Base-by-base conservation (phyloP, 2,329 filamentous ascomycete genomes). In the Aureobasidium sp. region DNA sequence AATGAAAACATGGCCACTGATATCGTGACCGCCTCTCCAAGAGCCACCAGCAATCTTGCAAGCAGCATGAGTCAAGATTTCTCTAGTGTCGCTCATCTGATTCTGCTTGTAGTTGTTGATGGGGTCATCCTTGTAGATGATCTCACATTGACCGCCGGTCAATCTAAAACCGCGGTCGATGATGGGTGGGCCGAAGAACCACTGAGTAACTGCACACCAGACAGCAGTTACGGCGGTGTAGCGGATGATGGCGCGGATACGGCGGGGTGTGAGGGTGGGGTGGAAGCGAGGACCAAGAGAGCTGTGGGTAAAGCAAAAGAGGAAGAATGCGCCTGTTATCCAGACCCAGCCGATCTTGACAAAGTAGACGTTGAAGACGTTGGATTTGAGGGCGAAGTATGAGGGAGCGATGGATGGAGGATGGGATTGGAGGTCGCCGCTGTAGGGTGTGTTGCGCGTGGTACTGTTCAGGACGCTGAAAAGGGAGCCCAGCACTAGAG, bases 341-440 rank as follows among this genome's bases (percentile, higher is more conserved):
- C 94, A 99, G 55, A 87, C 83, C 94, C 94, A 99, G 64, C 93
- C 93, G 60, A 89, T 81, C 80, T 99, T 99, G 70, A 99, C 94
- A 71, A 97, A 99, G 69, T 91, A 83, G 51, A 89, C 75, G 73
- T 99, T 99, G 82, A 97, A 89, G 58, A 97, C 69, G 77, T 99
- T 99, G 74, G 86, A 83, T 77, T 99, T 99, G 69, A 88, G 88
- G 51, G 94, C 93, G 74, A 99, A 99, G 79, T 97, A 99, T 72
- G 83, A 87, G 2, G 89, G 89, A 56, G 87, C 84, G 5, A 80
- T 74, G 44, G 74, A 71, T 62, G 74, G 80, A 3, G 79, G 75
- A 75, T 90, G 87, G 13, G 87, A 82, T 71, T 91, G 88, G 27
- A 81, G 74, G 44, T 76, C 70, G 2, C 79, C 73, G 66, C 86